A percentile compares a stretch with the other conserved stretches of the same genome.
Evolutionary conservation across 2,329 filamentous ascomycete species (phyloP).

Genomic region (Verticillium isaacii): DNA sequence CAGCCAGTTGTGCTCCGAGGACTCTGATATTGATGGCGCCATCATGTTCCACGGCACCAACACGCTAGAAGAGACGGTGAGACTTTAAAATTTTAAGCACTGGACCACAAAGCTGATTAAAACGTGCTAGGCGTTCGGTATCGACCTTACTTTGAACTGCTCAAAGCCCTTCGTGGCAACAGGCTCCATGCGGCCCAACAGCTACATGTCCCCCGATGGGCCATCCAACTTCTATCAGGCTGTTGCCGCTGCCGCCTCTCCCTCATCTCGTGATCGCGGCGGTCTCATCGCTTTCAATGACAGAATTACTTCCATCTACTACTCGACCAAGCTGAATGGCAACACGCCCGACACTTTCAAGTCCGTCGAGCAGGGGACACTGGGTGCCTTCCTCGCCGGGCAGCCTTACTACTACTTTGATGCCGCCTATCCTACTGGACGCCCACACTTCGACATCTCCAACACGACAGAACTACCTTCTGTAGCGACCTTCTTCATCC

Average conservation of each 20-base stretch:
- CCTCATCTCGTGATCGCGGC: conserved; percentile 35
- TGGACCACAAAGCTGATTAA: background rate
- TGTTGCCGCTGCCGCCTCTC: conserved; percentile 40
- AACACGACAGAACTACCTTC: conserved; percentile 32
- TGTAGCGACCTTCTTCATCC: conserved; percentile 41
- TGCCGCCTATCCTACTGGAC: conserved; percentile 34
- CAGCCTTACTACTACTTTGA: conserved; percentile 49
- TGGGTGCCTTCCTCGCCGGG: conserved; percentile 47
- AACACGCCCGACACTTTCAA: conserved; percentile 51
- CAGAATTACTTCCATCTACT: conserved; percentile 43
- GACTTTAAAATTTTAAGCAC: background rate
- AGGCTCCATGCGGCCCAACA: conserved; percentile 50
- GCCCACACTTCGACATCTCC: conserved; percentile 28
- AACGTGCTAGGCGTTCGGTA: conserved; percentile 37
- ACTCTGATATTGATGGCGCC: conserved; percentile 22
- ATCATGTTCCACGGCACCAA: conserved; percentile 45
- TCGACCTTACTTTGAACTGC: conserved; percentile 46
- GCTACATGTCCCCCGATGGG: conserved; percentile 48
- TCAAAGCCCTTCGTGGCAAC: conserved; percentile 47
- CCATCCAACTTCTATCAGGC: conserved; percentile 48
- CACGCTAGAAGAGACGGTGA: conserved; percentile 47
- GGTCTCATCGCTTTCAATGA: conserved; percentile 49
- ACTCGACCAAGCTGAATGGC: conserved; percentile 48
- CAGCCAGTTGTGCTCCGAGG: conserved; percentile 21
- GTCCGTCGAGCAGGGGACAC: conserved; percentile 40